A percentile compares a stretch with the other conserved stretches of the same genome.
phyloP scores from a whole-genome alignment of 2,329 filamentous ascomycete genomes.

The Epichloe glyceriae region DNA sequence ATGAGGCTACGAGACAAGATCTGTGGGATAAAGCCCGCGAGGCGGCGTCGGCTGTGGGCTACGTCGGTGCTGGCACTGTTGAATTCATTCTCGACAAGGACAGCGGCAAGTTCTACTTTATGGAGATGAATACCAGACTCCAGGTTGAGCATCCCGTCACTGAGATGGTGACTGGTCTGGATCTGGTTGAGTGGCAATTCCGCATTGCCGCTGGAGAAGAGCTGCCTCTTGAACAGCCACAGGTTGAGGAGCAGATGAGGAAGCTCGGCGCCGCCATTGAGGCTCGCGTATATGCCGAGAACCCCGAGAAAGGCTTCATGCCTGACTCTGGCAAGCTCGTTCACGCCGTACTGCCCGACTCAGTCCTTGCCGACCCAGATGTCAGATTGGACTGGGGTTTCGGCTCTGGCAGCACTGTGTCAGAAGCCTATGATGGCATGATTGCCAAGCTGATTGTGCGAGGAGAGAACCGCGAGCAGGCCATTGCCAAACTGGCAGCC shows the following conservation, averaged over 20 bases:
- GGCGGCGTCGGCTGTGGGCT: constrained; percentile 62
- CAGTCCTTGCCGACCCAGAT: constrained; percentile 48
- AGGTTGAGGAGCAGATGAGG: constrained; percentile 63
- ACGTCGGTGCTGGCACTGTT: constrained; percentile 79
- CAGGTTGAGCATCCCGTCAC: constrained; percentile 96
- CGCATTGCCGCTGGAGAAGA: constrained; percentile 50
- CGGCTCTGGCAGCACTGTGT: constrained; percentile 79
- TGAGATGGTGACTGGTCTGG: constrained; percentile 53
- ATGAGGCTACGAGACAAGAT: constrained; percentile 43
- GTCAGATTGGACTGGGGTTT: constrained; percentile 92
- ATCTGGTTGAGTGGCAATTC: constrained; percentile 93
- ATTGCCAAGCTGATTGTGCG: constrained; percentile 94
- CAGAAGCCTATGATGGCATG: constrained; percentile 95
- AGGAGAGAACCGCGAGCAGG: constrained; percentile 63
- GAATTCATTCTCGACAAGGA: constrained; percentile 85
- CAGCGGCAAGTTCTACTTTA: constrained; percentile 67
- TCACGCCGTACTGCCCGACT: constrained; percentile 62
- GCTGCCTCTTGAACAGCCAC: constrained; percentile 41
- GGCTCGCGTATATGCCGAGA: constrained; percentile 92
- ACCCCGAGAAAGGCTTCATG: constrained; percentile 81
- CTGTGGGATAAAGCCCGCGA: constrained; percentile 54
- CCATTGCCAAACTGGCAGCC: constrained; percentile 67
- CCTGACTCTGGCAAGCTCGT: constrained; percentile 84
- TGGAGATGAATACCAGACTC: constrained; percentile 76
- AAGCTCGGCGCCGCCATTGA: constrained; percentile 80